Base-by-base conservation (phyloP, 2,329 filamentous ascomycete species). In the Emericellopsis atlantica region DNA sequence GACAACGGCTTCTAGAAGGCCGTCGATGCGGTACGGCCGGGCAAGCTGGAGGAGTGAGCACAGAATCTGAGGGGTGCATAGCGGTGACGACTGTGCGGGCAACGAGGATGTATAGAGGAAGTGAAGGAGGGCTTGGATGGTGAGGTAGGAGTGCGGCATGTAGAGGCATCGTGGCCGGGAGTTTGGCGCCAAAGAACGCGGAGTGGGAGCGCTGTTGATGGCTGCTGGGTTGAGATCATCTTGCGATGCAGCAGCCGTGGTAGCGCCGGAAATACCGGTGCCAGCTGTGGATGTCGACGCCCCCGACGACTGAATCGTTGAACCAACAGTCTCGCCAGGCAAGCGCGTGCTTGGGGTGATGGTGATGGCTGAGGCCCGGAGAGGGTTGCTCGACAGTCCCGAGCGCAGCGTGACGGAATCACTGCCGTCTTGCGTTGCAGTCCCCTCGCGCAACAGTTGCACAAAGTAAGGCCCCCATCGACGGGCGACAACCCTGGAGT, bases 381-480 rank as follows among this genome's bases (percentile, higher is more conserved):
- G 57, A 61, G 56, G 79, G 56, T 69, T 70, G 32, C 66, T 66
- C 21, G 68, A 66, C 36, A 76, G 63, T 4, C 72, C 69, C 2
- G 84, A 81, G 37, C 87, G 74, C 26, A 94, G 62, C 1, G 87
- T 92, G 23, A 79, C 74, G 1, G 81, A 74, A 49, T 95, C 88
- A 41, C 78, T 76, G 2, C 81, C 84, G 40, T 84, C 80, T 43
- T 81, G 74, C 11, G 77, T 78, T 1, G 79, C 71, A 2, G 84
- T 79, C 5, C 84, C 86, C 59, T 95, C 89, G 23, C 84, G 78
- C 9, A 96, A 69, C 2, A 98, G 72, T 55, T 94, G 86, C 42
- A 95, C 87, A 62, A 98, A 96, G 57, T 94, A 95, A 1, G 88
- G 87, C 0, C 92, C 92, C 92, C 92, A 98, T 54, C 92, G 73